These are phyloP conservation scores for Eimeria necatrix DNA, from an alignment of 169 alveolate genomes.

Conservation along the genomic window DNA sequence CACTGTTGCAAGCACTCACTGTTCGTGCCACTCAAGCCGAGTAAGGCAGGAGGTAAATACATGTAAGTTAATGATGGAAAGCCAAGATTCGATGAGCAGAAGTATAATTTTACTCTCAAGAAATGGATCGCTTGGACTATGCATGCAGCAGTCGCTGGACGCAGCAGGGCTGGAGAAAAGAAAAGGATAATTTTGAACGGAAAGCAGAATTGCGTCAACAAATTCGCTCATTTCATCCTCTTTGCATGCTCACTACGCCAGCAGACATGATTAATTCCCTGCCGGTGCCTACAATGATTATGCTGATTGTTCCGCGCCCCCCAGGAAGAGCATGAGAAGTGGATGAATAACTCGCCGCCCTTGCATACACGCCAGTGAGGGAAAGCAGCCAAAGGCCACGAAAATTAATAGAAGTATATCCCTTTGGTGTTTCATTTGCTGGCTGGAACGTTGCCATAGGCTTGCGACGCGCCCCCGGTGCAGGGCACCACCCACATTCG, in stretches of 20 bases:
- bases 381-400: no score
- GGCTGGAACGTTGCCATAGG: no score
- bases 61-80: neutral
- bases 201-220: neutral
- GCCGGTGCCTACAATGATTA: neutral
- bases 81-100: conserved; percentile 36
- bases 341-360: no score
- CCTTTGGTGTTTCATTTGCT: no score
- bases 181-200: neutral
- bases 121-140: neutral
- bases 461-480: no score
- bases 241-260: neutral
- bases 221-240: no score
- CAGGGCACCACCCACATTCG: no score
- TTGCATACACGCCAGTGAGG: no score
- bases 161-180: neutral
- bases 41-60: neutral
- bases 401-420: no score
- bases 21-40: neutral
- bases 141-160: conserved; percentile 31
- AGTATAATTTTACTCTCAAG: conserved; percentile 13
- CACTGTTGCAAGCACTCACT: neutral
- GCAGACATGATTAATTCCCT: neutral
- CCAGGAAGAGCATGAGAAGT: no score
- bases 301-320: neutral